These are phyloP conservation scores for Flagelloscypha sp. DNA, from an alignment of 768 basidiomycete species.

Conservation along the genomic window DNA sequence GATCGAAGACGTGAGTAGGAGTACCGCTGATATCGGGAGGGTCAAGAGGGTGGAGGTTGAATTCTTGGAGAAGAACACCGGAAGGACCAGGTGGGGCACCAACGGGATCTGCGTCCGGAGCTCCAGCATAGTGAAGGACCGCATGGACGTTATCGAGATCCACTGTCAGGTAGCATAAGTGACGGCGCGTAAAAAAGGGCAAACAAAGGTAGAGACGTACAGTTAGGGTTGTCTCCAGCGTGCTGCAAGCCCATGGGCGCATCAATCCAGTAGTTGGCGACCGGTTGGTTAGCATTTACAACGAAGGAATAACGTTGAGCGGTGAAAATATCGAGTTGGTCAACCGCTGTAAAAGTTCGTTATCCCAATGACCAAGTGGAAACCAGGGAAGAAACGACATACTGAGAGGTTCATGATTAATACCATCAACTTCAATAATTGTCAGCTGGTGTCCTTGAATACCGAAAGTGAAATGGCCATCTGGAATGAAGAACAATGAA, in stretches of 20 bases:
- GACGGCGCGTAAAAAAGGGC: not conserved
- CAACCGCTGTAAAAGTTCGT: conserved; percentile 20
- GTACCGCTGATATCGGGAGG: conserved; percentile 4
- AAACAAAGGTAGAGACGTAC: not conserved
- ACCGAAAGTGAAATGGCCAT: conserved; percentile 19
- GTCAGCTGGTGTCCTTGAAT: conserved; percentile 19
- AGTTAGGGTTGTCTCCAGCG: conserved; percentile 13
- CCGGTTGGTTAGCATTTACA: conserved; percentile 26
- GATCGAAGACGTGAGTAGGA: conserved; percentile 8
- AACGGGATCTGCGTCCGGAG: conserved; percentile 27
- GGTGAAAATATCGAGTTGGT: conserved; percentile 23
- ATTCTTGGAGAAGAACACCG: conserved; percentile 22
- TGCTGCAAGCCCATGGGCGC: conserved; percentile 23
- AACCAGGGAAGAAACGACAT: conserved; percentile 28
- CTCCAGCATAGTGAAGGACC: conserved; percentile 34
- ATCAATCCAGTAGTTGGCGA: conserved; percentile 34
- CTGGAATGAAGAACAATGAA: conserved; percentile 30
- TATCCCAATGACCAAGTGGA: conserved; percentile 27
- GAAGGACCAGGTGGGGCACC: conserved; percentile 9
- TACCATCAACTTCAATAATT: conserved; percentile 28
- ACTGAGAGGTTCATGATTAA: conserved; percentile 2
- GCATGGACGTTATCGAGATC: conserved; percentile 25
- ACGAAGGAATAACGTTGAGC: conserved; percentile 22
- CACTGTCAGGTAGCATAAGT: conserved; percentile 16
- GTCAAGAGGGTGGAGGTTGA: conserved; percentile 22